Evolutionary conservation across 225 moss, liverwort and hornwort genomes (phyloP), one percentile per base, ranked within the genome.

Genomic region (Pseudoscleropodium purum): DNA sequence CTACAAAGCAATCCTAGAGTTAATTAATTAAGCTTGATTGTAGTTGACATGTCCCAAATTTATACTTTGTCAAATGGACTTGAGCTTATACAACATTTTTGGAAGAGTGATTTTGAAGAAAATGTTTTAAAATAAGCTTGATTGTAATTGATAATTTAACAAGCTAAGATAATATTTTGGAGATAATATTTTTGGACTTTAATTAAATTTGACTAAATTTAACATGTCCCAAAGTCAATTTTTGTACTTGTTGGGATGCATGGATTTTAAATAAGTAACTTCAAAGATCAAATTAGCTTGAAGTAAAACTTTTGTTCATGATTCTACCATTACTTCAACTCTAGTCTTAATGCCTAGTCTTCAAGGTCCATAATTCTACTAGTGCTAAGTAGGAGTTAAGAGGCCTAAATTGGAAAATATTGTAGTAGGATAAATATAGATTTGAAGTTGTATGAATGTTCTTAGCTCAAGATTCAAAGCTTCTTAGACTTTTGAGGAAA

Each of bases 341-440:
- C 11, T 6, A 20, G 67, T 67, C 20, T 37, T 37, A 11, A 68
- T 37, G 12, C 21, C 68, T 68, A 68, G 4, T n/a, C 13, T 11
- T n/a, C 13, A 68, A n/a, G 37, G 13, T 12, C n/a, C 7, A 23
- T 68, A 68, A 68, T 23, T 68, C 12, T n/a, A n/a, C 23, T 12
- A 68, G 37, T 21, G 4, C 7, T 21, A 37, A 21, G 23, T 68
- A 21, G 68, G 68, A 67, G 11, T 67, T 11, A 67, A 67, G 20
- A 67, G 20, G 37, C 36, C 20, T 20, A 67, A 67, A 67, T 2
- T 37, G 2, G 6, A 67, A 37, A 67, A 67, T 37, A 20, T 37
- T 37, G 6, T 20, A 20, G 6, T 37, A 0, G 3, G 0, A 0
- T 37, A 67, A 67, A 36, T 3, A 67, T 10, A 37, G 19, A 20